A percentile compares a stretch with the other conserved stretches of the same genome.
phyloP scores from a whole-genome alignment of 1,139 yeast species.

The Yamadazyma siamensis region DNA sequence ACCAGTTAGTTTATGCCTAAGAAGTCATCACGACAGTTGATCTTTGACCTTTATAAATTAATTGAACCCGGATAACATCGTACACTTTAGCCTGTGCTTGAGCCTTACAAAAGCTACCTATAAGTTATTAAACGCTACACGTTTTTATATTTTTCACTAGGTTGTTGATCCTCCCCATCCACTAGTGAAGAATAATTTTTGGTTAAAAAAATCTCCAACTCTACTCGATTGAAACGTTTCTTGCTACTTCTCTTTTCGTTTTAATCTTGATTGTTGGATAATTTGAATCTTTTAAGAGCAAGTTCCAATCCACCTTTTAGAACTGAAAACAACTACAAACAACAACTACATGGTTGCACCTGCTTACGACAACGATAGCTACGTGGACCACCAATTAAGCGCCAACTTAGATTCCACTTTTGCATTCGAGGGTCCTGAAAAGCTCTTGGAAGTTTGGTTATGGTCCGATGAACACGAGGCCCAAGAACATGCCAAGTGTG shows the following conservation, averaged over 20 bases:
- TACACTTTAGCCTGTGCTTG: too few species aligned
- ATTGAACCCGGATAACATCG: constrained; percentile 46
- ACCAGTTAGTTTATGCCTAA: constrained; percentile 44
- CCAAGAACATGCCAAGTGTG: constrained; percentile 30
- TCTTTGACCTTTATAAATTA: constrained; percentile 22
- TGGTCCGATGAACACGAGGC: constrained; percentile 38
- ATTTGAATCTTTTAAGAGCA: constrained; percentile 30
- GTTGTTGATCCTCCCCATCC: constrained; percentile 36
- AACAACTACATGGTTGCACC: constrained; percentile 39
- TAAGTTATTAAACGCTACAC: too few species aligned
- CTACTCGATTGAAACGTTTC: constrained; percentile 40
- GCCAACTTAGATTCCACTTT: constrained; percentile 78
- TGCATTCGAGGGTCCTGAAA: constrained; percentile 98
- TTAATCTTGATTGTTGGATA: constrained; percentile 17
- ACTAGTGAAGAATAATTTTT: constrained; percentile 26
- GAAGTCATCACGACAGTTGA: constrained; percentile 43
- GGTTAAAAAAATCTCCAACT: constrained; percentile 14
- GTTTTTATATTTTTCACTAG: constrained; percentile 25
- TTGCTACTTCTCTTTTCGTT: constrained; percentile 52
- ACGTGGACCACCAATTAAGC: constrained; percentile 75
- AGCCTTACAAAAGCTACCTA: too few species aligned
- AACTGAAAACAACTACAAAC: constrained; percentile 14
- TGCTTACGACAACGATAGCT: constrained; percentile 45
- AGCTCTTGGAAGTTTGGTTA: constrained; percentile 88
- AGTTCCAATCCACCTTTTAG: constrained; percentile 39